A percentile compares a stretch with the other conserved stretches of the same genome.
These are phyloP conservation scores for Hypomontagnella submonticulosa DNA, from an alignment of 495 filamentous ascomycete genomes.

Conservation along the genomic window DNA sequence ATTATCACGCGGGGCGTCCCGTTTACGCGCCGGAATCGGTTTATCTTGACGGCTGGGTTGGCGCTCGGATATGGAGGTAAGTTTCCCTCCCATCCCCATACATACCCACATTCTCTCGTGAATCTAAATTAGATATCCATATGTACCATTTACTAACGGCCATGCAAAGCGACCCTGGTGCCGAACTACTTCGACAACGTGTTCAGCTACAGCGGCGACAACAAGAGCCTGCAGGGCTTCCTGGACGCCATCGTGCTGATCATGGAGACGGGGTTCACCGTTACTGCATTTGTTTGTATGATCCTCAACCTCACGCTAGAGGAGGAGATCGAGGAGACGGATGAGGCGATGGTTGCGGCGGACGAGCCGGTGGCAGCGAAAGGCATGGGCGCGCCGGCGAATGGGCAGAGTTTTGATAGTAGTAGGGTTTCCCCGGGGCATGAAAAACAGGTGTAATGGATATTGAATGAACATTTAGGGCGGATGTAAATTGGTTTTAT, in stretches of 20 bases:
- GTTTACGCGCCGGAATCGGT: constrained; percentile 87
- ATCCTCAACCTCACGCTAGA: constrained; percentile 78
- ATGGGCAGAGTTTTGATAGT: constrained; percentile 22
- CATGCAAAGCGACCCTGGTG: constrained; percentile 74
- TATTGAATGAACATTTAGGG: neutral
- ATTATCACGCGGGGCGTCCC: constrained; percentile 78
- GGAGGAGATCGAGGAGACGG: constrained; percentile 72
- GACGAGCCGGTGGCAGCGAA: constrained; percentile 22
- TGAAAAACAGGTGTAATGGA: constrained; percentile 25
- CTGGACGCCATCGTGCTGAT: constrained; percentile 84
- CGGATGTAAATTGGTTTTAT: neutral
- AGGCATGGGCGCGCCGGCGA: neutral
- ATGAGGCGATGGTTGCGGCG: constrained; percentile 32
- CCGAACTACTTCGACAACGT: constrained; percentile 80
- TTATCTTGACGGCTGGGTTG: constrained; percentile 84
- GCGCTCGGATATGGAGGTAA: constrained; percentile 73
- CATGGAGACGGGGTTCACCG: constrained; percentile 81
- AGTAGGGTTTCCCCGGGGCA: constrained; percentile 8
- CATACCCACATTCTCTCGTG: neutral
- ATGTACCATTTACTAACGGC: constrained; percentile 36
- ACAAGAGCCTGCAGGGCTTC: constrained; percentile 78
- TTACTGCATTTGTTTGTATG: constrained; percentile 77
- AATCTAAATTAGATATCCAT: constrained; percentile 2
- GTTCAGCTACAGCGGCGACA: constrained; percentile 76
- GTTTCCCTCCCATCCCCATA: constrained; percentile 5